phyloP scores from a whole-genome alignment of 257 asterid genomes.

The Solanum pimpinellifolium region DNA sequence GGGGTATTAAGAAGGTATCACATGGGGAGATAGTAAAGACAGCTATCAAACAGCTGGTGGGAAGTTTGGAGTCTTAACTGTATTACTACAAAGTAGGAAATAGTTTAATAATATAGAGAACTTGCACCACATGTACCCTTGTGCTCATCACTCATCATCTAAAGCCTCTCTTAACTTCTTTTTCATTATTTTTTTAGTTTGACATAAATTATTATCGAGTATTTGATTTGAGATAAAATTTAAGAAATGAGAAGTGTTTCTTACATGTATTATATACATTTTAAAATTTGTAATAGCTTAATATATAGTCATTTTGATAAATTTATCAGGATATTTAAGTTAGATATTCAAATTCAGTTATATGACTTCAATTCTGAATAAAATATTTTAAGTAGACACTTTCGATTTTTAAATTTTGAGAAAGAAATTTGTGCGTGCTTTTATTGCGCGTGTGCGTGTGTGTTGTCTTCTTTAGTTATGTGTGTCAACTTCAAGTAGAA shows the following conservation, averaged over 20 bases:
- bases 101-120: constrained; percentile 36
- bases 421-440: no score
- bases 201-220: not conserved
- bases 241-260: fast-evolving
- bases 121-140: constrained; percentile 85
- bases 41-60: constrained; percentile 75
- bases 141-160: constrained; percentile 12
- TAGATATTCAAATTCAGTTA: no score
- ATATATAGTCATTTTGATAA: not conserved
- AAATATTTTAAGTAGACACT: not conserved
- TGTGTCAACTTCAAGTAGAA: no score
- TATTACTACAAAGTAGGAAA: constrained; percentile 37
- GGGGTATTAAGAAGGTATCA: constrained; percentile 30
- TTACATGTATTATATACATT: not conserved
- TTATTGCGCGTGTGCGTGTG: no score
- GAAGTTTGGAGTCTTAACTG: constrained; percentile 65
- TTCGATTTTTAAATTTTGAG: no score
- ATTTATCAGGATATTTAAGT: no score
- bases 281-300: not conserved
- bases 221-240: not conserved
- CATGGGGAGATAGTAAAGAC: constrained; percentile 76
- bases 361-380: no score
- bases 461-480: not conserved
- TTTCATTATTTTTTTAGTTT: not conserved
- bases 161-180: not conserved